Base-by-base conservation (phyloP, 768 basidiomycete species). In the Hemileccinum impolitum region DNA sequence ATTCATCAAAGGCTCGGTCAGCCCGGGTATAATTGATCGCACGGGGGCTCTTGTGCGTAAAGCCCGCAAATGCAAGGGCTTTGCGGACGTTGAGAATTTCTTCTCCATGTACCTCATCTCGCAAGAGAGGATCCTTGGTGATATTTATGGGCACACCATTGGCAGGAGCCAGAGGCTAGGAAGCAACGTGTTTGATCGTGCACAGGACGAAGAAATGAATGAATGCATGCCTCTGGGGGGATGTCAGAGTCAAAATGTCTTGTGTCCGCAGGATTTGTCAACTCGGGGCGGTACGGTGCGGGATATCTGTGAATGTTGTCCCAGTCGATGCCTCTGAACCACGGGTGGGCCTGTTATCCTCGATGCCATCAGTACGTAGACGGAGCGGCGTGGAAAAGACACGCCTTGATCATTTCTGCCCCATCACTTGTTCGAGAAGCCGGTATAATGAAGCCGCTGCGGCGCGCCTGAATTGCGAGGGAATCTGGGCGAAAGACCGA, bases 231-330 rank as follows among this genome's bases (percentile, higher is more conserved):
- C 82, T 94, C 90, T 32, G 87, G 73, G 18, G 90, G 90, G 60
- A 96, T 97, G 67, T 95, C 92, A 45, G 87, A 82, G 68, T 98
- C 94, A 56, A 99, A 97, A 69, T 99, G 94, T 52, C 83, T 78
- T 14, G 95, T 97, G 67, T 98, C 94, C 60, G 87, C 90, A 23
- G 89, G 86, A 55, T 81, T 74, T 26, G 65, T 72, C 50, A 99
- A 79, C 54, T 93, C 84, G 26, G 95, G 96, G 51, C 80, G 82
- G 75, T 94, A 98, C 14, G 94, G 94, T 11, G 94, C 89, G 46
- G 80, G 76, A 63, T 84, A 84, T 43, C 77, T 77, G 67, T 94
- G 92, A 32, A 97, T 85, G 60, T 87, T 88, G 39, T 76, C 73
- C 87, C 88, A 98, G 63, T 97, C 92, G 53, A 96, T 85, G 26